Conservation (phyloP, 805 yeast species). For the Candida ascalaphidarum region DNA sequence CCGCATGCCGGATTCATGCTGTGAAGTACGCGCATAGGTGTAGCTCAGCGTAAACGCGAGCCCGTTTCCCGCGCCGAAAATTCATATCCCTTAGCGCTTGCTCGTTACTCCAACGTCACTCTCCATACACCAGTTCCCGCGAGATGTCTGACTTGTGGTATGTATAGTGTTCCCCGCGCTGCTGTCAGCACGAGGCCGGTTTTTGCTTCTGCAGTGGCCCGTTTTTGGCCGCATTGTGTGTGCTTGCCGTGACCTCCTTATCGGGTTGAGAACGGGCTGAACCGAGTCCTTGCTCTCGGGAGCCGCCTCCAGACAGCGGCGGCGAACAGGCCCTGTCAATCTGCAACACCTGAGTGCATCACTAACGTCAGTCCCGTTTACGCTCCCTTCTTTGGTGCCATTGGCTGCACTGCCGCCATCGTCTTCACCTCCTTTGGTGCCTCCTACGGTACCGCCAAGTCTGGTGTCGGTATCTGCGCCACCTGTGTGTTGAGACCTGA, state of each 20-base stretch:
- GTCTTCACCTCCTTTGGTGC: slow-evolving; percentile 94
- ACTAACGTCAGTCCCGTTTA: too few species aligned
- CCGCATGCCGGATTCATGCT: slow-evolving; percentile 19
- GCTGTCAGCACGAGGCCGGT: too few species aligned
- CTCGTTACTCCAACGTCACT: neutral
- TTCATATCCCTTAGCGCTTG: slow-evolving; percentile 4
- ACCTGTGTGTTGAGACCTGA: slow-evolving; percentile 97
- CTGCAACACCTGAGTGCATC: too few species aligned
- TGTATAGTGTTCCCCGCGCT: too few species aligned
- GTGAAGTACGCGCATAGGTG: neutral
- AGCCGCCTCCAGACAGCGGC: too few species aligned
- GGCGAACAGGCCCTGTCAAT: too few species aligned
- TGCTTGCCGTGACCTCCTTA: too few species aligned
- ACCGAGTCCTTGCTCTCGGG: too few species aligned
- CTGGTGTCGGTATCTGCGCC: slow-evolving; percentile 97
- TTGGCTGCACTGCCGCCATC: slow-evolving; percentile 94
- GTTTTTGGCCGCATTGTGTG: too few species aligned
- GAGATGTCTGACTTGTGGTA: slow-evolving; percentile 77
- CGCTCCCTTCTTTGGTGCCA: slow-evolving; percentile 96
- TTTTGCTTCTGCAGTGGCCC: too few species aligned
- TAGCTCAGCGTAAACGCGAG: slow-evolving; percentile 1
- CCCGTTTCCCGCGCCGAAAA: slow-evolving; percentile 4
- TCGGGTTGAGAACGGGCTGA: too few species aligned
- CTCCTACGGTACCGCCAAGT: slow-evolving; percentile 96
- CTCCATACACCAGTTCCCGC: too few species aligned